Evolutionary conservation across 352 stramenopile genomes (phyloP).

Genomic region (Phytophthora sp.): DNA sequence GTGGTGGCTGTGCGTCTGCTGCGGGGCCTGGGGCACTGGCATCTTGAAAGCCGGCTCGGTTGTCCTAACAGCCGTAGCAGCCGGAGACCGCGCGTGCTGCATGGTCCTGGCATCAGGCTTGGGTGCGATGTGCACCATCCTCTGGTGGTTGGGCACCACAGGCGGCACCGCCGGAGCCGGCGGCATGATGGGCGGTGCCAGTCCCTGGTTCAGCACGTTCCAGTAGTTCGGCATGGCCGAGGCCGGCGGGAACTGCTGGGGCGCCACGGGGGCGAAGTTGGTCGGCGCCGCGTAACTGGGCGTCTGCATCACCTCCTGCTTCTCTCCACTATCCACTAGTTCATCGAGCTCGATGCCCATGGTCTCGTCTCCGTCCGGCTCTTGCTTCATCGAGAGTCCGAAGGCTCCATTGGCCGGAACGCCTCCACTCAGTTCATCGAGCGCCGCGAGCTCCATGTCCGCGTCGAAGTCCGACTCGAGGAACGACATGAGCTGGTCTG

Average conservation of each 20-base stretch:
- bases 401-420: neutral
- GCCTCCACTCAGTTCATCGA: constrained; percentile 50
- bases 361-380: constrained; percentile 30
- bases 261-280: constrained; percentile 20
- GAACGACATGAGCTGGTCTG: constrained; percentile 60
- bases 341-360: constrained; percentile 49
- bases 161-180: constrained; percentile 35
- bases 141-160: constrained; percentile 18
- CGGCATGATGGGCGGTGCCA: constrained; percentile 36
- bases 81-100: constrained; percentile 13
- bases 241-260: constrained; percentile 64
- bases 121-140: constrained; percentile 82
- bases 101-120: constrained; percentile 51
- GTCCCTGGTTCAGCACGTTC: constrained; percentile 83
- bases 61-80: constrained; percentile 2
- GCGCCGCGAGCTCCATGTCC: constrained; percentile 70
- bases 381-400: constrained; percentile 12
- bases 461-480: constrained; percentile 59
- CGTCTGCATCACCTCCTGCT: constrained; percentile 14
- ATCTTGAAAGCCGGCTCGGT: constrained; percentile 22
- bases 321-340: constrained; percentile 17
- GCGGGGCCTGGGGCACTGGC: neutral
- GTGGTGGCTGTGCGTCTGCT: constrained; percentile 11
- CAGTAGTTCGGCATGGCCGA: constrained; percentile 87
- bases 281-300: neutral